Evolutionary conservation across 2,329 filamentous ascomycete genomes (phyloP).

Genomic region (Fusarium chuoi): DNA sequence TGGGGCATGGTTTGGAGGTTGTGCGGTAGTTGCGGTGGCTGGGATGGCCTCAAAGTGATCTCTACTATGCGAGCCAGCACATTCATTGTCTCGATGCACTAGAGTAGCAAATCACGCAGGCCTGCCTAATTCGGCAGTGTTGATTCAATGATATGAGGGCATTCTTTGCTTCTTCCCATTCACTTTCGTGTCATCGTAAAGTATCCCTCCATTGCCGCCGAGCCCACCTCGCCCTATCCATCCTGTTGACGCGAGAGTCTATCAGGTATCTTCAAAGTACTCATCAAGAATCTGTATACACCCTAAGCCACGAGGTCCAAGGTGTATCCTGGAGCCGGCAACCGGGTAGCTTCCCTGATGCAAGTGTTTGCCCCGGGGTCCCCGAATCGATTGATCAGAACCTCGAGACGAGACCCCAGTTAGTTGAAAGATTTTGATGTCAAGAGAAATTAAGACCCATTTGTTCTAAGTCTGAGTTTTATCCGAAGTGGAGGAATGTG

Average conservation of each 20-base stretch:
- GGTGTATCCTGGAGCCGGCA: slow-evolving; percentile 10
- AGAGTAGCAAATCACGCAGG: background rate
- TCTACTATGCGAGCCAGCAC: slow-evolving; percentile 13
- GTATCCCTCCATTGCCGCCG: background rate
- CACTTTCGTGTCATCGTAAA: background rate
- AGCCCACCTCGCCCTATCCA: background rate
- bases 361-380: slow-evolving; percentile 17
- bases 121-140: background rate
- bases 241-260: background rate
- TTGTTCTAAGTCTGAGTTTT: background rate
- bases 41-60: slow-evolving; percentile 12
- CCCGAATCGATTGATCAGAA: slow-evolving; percentile 3
- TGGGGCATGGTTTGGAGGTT: slow-evolving; percentile 12
- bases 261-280: slow-evolving; percentile 6
- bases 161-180: background rate
- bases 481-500: slow-evolving; percentile 13
- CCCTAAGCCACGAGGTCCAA: background rate
- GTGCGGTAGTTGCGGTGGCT: slow-evolving; percentile 11
- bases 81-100: background rate
- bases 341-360: slow-evolving; percentile 17
- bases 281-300: background rate
- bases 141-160: background rate
- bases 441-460: slow-evolving; percentile 13
- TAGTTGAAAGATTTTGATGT: background rate
- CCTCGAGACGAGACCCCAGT: slow-evolving; percentile 2